These are phyloP conservation scores for Fusarium sp. DNA, from an alignment of 2,329 filamentous ascomycete species.

Conservation along the genomic window DNA sequence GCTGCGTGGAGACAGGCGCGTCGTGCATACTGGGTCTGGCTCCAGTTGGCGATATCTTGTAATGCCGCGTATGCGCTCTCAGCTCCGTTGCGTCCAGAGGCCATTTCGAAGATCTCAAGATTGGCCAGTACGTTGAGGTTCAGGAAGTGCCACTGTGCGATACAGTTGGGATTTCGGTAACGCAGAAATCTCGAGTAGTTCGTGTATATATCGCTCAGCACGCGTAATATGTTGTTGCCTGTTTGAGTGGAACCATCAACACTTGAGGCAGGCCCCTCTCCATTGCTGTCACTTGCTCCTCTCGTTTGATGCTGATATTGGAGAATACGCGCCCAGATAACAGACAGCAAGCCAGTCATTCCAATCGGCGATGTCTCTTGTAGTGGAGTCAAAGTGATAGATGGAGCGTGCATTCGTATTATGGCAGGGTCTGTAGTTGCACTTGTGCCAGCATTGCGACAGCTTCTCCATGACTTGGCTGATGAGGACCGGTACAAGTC, in stretches of 20 bases:
- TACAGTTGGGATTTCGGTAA: neutral
- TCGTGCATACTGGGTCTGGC: neutral
- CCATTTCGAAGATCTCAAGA: conserved; percentile 7
- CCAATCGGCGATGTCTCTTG: neutral
- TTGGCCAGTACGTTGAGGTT: neutral
- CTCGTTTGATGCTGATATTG: neutral
- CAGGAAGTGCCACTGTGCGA: conserved; percentile 2
- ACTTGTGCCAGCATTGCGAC: neutral
- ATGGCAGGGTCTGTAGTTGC: neutral
- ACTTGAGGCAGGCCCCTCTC: rapidly evolving
- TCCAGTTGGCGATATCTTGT: conserved; percentile 2
- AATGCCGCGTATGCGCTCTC: neutral
- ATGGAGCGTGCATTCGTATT: neutral
- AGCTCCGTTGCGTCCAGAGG: neutral
- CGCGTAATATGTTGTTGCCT: neutral
- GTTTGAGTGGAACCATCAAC: neutral
- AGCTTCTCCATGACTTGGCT: neutral
- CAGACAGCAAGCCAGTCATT: neutral
- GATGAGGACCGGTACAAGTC: conserved; percentile 2
- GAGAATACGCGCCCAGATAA: neutral
- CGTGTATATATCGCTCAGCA: neutral
- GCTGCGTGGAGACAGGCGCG: conserved; percentile 9
- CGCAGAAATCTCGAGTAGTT: neutral
- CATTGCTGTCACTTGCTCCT: neutral
- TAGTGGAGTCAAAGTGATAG: neutral